Evolutionary conservation across 2,329 filamentous ascomycete species (phyloP), one percentile per base, ranked within the genome.

Genomic region (Venturia aucupariae): DNA sequence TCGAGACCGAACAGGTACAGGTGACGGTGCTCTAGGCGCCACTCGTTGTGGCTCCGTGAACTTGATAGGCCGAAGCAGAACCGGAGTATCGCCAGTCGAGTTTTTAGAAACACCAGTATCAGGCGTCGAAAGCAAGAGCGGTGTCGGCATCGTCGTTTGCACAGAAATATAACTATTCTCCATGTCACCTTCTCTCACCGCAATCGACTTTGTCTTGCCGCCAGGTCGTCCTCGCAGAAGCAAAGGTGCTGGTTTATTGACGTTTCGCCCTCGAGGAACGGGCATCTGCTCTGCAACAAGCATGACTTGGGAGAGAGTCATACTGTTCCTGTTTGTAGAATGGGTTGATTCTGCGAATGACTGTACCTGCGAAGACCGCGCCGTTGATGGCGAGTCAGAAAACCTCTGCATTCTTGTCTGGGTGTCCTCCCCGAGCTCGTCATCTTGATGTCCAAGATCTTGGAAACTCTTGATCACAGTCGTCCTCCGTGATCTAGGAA

Each of bases 201-300:
- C 48, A n/a, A 51, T 63, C 13, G 59, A 13, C 17, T 15, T 54
- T n/a, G 42, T 39, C 35, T 63, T 41, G 15, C 30, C 32, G 24
- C 35, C 39, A 7, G 27, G 35, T 3, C 62, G 46, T 11, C 51
- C 48, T 39, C 62, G 27, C 46, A 63, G 35, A 30, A 63, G 10
- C 3, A 63, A 32, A 22, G 32, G 44, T 17, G 44, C 62, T 2
- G 62, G 62, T 32, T 57, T 63, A 17, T 51, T 32, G n/a, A 57
- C 22, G 30, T 46, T 30, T 30, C 51, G 30, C 19, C 51, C 51
- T 1, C 62, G 48, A 11, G 46, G 62, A 19, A 55, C 6, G 11
- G 62, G 62, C 39, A 51, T 51, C 19, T 63, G 62, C 24, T 63
- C 62, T 57, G 62, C 62, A 22, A 63, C 62, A 10, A 63, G 35